These are phyloP conservation scores for Aureobasidium sp. DNA, from an alignment of 2,329 filamentous ascomycete genomes.

Conservation along the genomic window DNA sequence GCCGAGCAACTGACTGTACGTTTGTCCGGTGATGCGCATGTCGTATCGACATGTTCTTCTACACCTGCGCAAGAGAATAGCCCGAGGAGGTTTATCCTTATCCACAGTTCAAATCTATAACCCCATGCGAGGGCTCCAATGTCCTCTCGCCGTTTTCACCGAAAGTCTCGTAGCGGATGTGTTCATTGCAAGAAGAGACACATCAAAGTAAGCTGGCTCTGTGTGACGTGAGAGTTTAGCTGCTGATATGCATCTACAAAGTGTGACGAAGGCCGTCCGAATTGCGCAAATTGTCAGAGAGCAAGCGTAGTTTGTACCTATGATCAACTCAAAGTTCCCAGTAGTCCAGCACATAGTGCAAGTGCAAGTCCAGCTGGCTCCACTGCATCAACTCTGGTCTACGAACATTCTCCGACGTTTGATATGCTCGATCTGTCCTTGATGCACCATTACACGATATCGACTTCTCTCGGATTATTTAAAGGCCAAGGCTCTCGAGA, in stretches of 20 bases:
- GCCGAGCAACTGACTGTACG: not conserved
- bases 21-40: not conserved
- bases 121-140: slow-evolving; percentile 6
- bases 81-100: not conserved
- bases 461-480: slow-evolving; percentile 18
- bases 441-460: slow-evolving; percentile 23
- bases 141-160: slow-evolving; percentile 23
- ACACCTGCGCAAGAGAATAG: not conserved
- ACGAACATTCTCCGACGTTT: slow-evolving; percentile 12
- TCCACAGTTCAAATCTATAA: not conserved
- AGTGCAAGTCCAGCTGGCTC: not conserved
- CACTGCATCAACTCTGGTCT: slow-evolving; percentile 6
- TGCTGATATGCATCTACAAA: slow-evolving; percentile 10
- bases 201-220: slow-evolving; percentile 20
- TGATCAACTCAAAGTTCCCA: slow-evolving; percentile 10
- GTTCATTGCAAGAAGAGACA: slow-evolving; percentile 21
- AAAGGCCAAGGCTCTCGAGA: slow-evolving; percentile 16
- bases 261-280: slow-evolving; percentile 23
- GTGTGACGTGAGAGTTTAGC: not conserved
- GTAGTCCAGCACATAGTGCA: not conserved
- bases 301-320: slow-evolving; percentile 20
- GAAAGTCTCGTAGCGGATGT: slow-evolving; percentile 22
- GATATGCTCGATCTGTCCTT: slow-evolving; percentile 22
- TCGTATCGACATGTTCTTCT: not conserved
- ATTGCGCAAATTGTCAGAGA: slow-evolving; percentile 21